These are phyloP conservation scores for Trichaptum fuscoviolaceum DNA, from an alignment of 768 basidiomycete species.

Conservation along the genomic window DNA sequence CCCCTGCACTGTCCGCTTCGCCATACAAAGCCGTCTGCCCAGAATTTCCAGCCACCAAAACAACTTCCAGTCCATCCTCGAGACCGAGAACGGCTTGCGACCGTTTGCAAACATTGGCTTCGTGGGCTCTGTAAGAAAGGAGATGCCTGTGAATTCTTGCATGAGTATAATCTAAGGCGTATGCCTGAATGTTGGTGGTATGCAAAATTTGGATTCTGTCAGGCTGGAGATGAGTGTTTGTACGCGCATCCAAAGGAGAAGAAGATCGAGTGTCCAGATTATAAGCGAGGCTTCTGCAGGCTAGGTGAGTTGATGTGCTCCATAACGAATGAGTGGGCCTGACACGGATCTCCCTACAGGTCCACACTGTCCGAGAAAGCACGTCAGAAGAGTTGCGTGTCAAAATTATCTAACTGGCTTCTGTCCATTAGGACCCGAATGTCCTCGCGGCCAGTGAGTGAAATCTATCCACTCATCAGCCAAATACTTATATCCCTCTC, in stretches of 20 bases:
- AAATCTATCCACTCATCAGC: conserved; percentile 10
- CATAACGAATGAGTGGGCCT: background rate
- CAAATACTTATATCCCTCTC: conserved; percentile 9
- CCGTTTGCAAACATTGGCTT: conserved; percentile 99
- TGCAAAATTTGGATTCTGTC: conserved; percentile 96
- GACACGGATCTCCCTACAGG: conserved; percentile 39
- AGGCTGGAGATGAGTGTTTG: conserved; percentile 93
- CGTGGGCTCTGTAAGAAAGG: conserved; percentile 98
- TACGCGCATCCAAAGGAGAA: conserved; percentile 94
- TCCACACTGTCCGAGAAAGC: conserved; percentile 85
- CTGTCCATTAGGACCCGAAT: conserved; percentile 86
- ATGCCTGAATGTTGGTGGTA: conserved; percentile 99
- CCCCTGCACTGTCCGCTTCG: conserved; percentile 89
- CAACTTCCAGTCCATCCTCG: conserved; percentile 78
- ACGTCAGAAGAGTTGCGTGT: conserved; percentile 87
- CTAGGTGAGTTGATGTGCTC: conserved; percentile 53
- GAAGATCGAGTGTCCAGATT: conserved; percentile 90
- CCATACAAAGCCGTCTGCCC: conserved; percentile 82
- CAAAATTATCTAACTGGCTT: conserved; percentile 89
- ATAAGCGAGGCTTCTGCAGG: conserved; percentile 92
- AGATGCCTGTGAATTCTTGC: conserved; percentile 95
- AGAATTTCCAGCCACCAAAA: conserved; percentile 87
- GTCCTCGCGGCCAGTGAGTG: conserved; percentile 84
- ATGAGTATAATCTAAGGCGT: conserved; percentile 95
- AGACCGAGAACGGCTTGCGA: conserved; percentile 77